Base-by-base conservation (phyloP, 2,329 filamentous ascomycete genomes). In the Aspergillus oerlinghausenensis region DNA sequence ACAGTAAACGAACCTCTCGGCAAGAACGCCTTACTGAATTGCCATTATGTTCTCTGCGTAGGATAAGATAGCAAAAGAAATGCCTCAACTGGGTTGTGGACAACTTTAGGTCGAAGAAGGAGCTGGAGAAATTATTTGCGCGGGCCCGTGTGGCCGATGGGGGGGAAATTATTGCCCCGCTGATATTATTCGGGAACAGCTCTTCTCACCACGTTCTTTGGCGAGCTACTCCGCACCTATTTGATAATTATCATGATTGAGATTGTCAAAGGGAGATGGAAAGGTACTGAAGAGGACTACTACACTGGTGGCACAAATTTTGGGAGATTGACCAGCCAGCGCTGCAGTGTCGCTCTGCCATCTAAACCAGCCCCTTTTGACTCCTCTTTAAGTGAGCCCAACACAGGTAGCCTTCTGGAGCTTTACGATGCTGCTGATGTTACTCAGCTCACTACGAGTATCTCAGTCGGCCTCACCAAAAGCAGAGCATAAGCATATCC, bases 11-110 rank as follows among this genome's bases (percentile, higher is more conserved):
- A 38, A 38, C 32, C 9, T 23, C 23, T 14, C 10, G 21, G 43
- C 26, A 45, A 17, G 42, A 26, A 25, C 21, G 35, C 57, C 70
- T 71, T 60, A 73, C 71, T 69, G 65, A 55, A 73, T 67, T 55
- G 71, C 70, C 71, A 73, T 73, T 51, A 55, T 66, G 62, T 26
- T 17, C n/a, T 19, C 42, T 19, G 21, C 11, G 43, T 51, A 57
- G 55, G 52, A 54, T 45, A 50, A 47, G 43, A 14, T 47, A 47
- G 21, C 43, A 47, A 17, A 47, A 26, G 23, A 26, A 26, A 25
- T 25, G 32, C 32, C 32, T 17, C 43, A 26, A 23, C 10, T 47
- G 21, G 5, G 21, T 14, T 47, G 43, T 45, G 42, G 42, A 45
- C 42, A 45, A 45, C n/a, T 45, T 38, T 38, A 38, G 32, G 32